Evolutionary conservation across 305 asterid species (phyloP), one percentile per base, ranked within the genome.

Genomic region (Fraxinus platypoda): DNA sequence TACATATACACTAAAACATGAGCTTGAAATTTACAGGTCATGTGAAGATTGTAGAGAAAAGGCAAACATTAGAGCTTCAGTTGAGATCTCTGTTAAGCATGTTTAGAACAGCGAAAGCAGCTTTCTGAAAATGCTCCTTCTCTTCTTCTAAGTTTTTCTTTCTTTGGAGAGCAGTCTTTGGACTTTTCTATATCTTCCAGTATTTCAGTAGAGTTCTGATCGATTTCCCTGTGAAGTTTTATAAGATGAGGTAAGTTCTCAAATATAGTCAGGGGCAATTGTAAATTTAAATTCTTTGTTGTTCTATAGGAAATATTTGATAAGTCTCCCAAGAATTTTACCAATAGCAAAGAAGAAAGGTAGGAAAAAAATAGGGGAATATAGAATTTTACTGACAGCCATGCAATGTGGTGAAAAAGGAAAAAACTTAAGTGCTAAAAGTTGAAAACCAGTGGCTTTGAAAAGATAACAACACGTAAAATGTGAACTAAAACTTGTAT

Each of bases 41-140:
- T 49, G 76, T 70, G 52, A 84, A 81, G 81, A 81, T 11, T 70
- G 23, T 70, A 30, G 23, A 15, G 75, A 54, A 78, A 78, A 35
- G 83, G 31, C 77, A 28, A 80, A 86, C 89, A 91, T 85, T 81
- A 79, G 85, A 84, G 76, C 73, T 77, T 88, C 90, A 89, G 87
- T 83, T 84, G 78, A 78, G 82, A 81, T 85, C 88, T 68, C 82
- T 83, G 78, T 88, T 86, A 76, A 94, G 93, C 93, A 95, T 88
- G 88, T 90, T 89, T 74, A 94, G 85, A 84, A 92, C 93, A 81
- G 96, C 92, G 86, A 82, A 90, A 59, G 97, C 94, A 87, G 97
- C 92, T 88, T 91, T 92, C 88, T 91, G 97, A 81, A 90, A 88
- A 85, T 85, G 86, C 78, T 91, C 92, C 86, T 83, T 95, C 88